A percentile compares a stretch with the other conserved stretches of the same genome.
Conservation (phyloP, 2,329 filamentous ascomycete species). For the Neofusicoccum cordaticola region DNA sequence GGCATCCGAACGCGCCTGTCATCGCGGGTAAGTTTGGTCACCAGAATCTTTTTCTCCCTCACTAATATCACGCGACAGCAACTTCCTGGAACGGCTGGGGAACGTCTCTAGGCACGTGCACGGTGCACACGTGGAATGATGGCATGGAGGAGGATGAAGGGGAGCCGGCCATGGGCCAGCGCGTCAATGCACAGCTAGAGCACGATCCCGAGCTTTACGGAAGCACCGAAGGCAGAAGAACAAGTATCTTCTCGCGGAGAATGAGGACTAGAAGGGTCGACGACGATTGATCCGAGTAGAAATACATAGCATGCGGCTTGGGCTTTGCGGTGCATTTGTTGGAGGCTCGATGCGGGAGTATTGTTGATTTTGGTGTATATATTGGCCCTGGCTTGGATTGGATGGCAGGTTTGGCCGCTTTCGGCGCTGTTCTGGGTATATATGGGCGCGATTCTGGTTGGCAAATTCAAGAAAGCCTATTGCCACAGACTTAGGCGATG, state of each 20-base stretch:
- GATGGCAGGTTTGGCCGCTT: background rate
- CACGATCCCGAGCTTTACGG: constrained; percentile 37
- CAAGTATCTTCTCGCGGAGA: constrained; percentile 12
- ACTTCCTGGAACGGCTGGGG: constrained; percentile 80
- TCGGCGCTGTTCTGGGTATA: background rate
- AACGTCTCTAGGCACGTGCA: constrained; percentile 70
- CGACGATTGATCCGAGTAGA: background rate
- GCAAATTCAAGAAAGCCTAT: no score
- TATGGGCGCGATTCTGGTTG: background rate
- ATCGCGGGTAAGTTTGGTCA: constrained; percentile 58
- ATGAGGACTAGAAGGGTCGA: background rate
- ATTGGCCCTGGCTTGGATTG: background rate
- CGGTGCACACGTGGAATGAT: constrained; percentile 75
- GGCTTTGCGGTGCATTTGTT: background rate
- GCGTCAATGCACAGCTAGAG: constrained; percentile 36
- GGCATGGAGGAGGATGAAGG: constrained; percentile 56
- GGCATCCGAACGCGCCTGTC: constrained; percentile 82
- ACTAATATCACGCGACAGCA: constrained; percentile 48
- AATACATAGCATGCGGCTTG: background rate
- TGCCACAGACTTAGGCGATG: background rate
- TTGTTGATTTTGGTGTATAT: background rate
- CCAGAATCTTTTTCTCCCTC: background rate
- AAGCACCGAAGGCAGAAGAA: background rate
- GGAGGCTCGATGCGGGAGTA: background rate
- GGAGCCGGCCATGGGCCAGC: constrained; percentile 32